phyloP scores from a whole-genome alignment of 1,139 yeast species.

The Maudiozyma humilis region DNA sequence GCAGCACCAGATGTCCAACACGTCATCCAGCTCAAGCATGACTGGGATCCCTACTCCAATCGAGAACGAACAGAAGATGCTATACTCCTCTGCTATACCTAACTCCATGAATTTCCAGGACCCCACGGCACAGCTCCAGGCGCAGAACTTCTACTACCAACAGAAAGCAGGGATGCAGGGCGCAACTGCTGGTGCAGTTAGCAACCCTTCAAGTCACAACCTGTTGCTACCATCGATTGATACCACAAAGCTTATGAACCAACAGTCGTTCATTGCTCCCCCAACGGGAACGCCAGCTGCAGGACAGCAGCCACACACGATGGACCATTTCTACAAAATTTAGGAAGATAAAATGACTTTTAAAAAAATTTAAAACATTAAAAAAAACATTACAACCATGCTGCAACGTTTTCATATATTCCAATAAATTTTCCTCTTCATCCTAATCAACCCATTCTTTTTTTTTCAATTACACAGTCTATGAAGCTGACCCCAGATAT shows the following conservation, averaged over 20 bases:
- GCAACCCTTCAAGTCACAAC: not conserved
- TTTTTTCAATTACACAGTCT: too few relatives aligned
- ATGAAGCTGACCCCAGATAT: too few relatives aligned
- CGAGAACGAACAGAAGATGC: slow-evolving; percentile 2
- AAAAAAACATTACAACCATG: too few relatives aligned
- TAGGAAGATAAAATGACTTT: too few relatives aligned
- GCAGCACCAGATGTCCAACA: not conserved
- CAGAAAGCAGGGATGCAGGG: not conserved
- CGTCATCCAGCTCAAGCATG: not conserved
- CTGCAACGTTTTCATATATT: too few relatives aligned
- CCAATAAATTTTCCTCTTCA: too few relatives aligned
- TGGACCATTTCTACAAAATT: slow-evolving; percentile 4
- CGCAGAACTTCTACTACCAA: slow-evolving; percentile 1
- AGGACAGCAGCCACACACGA: not conserved
- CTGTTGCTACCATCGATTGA: slow-evolving; percentile 1
- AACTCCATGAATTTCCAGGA: slow-evolving; percentile 1
- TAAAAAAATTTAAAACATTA: too few relatives aligned
- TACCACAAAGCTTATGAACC: slow-evolving; percentile 1
- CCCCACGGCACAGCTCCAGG: slow-evolving; percentile 1
- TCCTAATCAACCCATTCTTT: too few relatives aligned
- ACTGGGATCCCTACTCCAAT: slow-evolving; percentile 2
- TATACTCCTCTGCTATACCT: slow-evolving; percentile 1
- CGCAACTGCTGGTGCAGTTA: not conserved
- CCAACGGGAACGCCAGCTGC: not conserved
- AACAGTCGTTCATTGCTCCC: slow-evolving; percentile 1